Evolutionary conservation across 345 rosid species (phyloP), one percentile per base, ranked within the genome.

Genomic region (sweet orange (Citrus sinensis)): DNA sequence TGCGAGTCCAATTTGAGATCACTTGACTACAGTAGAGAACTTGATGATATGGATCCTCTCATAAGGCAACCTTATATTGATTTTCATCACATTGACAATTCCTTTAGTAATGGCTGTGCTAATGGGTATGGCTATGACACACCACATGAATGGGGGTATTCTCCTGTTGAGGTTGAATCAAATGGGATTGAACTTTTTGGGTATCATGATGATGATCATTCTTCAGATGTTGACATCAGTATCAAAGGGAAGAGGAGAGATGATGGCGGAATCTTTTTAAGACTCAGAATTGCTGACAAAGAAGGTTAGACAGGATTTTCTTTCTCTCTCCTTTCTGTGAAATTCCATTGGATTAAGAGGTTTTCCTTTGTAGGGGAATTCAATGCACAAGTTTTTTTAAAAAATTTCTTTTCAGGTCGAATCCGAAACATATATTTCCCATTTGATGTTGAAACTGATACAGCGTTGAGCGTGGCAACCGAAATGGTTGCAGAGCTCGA

Each of bases 401-500:
- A 29, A 13, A 70, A 1, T 78, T 24, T 37, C 55, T 82, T 76
- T 80, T 81, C 87, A 94, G 99, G 95, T 71, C 88, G 78, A 49
- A 85, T 91, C 51, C 85, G 98, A 42, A 94, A 94, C 82, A 96
- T 96, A 78, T 87, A 96, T 84, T 96, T 96, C 85, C 97, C 92
- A 0, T 96, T 96, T 14, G 97, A 91, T 63, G 68, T 87, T 51
- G 92, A 90, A 66, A 89, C 66, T 0, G 98, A 96, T 72, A 91
- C 97, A 40, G 98, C 99, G 24, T 80, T 90, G 40, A 92, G 92
- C 40, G 99, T 96, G 51, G 97, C 99, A 32, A 87, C 89, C n/a
- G 99, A 96, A 85, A 96, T 96, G 99, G 94, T 94, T 37, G 91
- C 92, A 2, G 99, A 96, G 71, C 87, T 96, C 72, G 99, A 96